Evolutionary conservation across 495 filamentous ascomycete species (phyloP).

Genomic region (Podospora australis): DNA sequence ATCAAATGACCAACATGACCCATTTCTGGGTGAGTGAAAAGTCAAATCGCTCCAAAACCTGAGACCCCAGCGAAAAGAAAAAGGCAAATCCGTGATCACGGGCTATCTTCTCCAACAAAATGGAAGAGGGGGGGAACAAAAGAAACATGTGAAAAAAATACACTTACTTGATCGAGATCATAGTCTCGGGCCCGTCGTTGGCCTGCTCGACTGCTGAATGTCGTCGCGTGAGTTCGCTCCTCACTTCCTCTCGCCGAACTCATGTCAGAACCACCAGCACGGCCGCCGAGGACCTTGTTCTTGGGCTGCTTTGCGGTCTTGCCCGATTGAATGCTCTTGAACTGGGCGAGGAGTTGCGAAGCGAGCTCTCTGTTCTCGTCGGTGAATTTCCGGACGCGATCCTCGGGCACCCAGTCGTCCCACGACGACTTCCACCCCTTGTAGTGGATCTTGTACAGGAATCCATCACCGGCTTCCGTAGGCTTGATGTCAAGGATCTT

Average conservation of each 20-base stretch:
- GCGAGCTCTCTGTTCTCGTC: constrained; percentile 90
- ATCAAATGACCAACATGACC: background rate
- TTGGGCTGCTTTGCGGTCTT: constrained; percentile 39
- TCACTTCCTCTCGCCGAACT: constrained; percentile 81
- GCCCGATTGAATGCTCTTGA: constrained; percentile 38
- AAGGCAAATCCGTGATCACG: background rate
- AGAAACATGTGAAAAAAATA: constrained; percentile 18
- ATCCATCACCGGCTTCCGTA: constrained; percentile 62
- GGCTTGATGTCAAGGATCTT: constrained; percentile 79
- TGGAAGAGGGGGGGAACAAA: constrained; percentile 6
- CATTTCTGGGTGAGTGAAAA: background rate
- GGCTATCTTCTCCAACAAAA: background rate
- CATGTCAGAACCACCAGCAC: constrained; percentile 62
- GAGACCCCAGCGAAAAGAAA: background rate
- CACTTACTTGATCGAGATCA: constrained; percentile 78
- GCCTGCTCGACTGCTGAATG: constrained; percentile 51
- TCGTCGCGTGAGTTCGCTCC: constrained; percentile 61
- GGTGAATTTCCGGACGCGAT: constrained; percentile 87
- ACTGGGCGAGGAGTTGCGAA: constrained; percentile 54
- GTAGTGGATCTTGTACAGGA: constrained; percentile 90
- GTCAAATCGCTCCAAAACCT: background rate
- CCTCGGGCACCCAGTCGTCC: constrained; percentile 97
- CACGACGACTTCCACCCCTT: constrained; percentile 99
- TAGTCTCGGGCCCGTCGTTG: constrained; percentile 67
- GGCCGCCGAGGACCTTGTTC: constrained; percentile 44